Conservation (phyloP, 257 asterid species). For the Ilex asprella region DNA sequence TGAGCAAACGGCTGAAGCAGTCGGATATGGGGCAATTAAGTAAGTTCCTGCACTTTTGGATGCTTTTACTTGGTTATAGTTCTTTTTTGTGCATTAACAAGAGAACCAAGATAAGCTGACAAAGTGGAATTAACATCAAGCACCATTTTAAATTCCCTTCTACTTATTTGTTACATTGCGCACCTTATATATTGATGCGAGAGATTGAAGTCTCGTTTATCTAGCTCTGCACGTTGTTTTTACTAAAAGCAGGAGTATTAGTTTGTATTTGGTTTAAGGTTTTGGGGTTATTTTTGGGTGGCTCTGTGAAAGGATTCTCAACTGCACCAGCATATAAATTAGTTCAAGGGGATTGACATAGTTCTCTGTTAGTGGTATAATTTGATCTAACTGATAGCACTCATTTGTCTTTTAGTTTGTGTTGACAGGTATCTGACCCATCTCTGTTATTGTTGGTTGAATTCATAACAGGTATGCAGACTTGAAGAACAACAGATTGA, state of each 20-base stretch:
- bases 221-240: no score
- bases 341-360: not conserved
- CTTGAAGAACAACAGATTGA: slow-evolving; percentile 81
- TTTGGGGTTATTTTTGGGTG: no score
- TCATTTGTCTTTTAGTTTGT: not conserved
- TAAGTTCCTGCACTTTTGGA: slow-evolving; percentile 26
- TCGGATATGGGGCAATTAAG: slow-evolving; percentile 98
- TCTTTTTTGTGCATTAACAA: not conserved
- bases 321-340: no score
- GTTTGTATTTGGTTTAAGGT: no score
- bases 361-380: not conserved
- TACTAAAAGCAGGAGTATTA: no score
- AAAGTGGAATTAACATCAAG: not conserved
- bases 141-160: not conserved
- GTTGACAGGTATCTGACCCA: no score
- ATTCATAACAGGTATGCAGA: slow-evolving; percentile 74
- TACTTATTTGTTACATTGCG: no score
- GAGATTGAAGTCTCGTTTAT: no score
- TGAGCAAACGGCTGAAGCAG: slow-evolving; percentile 86
- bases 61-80: slow-evolving; percentile 3
- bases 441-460: slow-evolving; percentile 7
- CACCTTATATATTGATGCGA: no score
- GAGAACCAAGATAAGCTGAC: not conserved
- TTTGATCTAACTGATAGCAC: not conserved
- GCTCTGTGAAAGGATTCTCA: no score